phyloP scores from a whole-genome alignment of 2,329 filamentous ascomycete species.

The Corinectria fuckeliana region DNA sequence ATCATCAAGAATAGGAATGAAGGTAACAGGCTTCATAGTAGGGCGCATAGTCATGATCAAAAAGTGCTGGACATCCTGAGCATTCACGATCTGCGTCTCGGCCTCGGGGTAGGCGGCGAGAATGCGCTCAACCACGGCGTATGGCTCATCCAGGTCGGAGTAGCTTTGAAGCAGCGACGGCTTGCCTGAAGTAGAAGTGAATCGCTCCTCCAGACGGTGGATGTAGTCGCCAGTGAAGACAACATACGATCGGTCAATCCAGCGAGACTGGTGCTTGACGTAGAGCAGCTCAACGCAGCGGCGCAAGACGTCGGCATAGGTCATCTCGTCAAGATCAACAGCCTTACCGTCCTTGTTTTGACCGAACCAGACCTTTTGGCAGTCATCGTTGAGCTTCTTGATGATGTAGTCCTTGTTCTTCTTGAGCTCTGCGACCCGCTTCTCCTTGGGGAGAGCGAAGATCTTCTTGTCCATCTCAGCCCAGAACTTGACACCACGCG shows the following conservation, averaged over 20 bases:
- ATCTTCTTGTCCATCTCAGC: conserved; percentile 99
- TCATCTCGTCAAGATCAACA: conserved; percentile 94
- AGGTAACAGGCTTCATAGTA: conserved; percentile 94
- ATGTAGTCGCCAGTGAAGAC: conserved; percentile 94
- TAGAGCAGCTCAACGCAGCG: conserved; percentile 91
- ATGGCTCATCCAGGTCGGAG: conserved; percentile 84
- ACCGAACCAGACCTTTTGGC: conserved; percentile 97
- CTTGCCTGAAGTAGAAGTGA: conserved; percentile 74
- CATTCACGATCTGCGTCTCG: conserved; percentile 91
- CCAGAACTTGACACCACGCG: conserved; percentile 95
- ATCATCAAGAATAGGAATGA: conserved; percentile 93
- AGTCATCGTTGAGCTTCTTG: conserved; percentile 93
- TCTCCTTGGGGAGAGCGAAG: conserved; percentile 94
- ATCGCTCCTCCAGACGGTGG: conserved; percentile 94
- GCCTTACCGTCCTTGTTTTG: conserved; percentile 80
- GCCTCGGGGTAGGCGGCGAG: conserved; percentile 85
- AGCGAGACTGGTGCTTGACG: conserved; percentile 86
- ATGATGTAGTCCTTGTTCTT: conserved; percentile 92
- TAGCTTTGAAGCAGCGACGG: conserved; percentile 89
- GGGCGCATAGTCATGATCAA: conserved; percentile 88
- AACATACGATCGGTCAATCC: conserved; percentile 87
- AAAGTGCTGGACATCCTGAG: conserved; percentile 98
- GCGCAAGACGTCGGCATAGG: conserved; percentile 84
- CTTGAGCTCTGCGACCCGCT: conserved; percentile 85
- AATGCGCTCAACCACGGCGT: conserved; percentile 77